Base-by-base conservation (phyloP, 257 asterid genomes). In the Thymus mandschuricus region DNA sequence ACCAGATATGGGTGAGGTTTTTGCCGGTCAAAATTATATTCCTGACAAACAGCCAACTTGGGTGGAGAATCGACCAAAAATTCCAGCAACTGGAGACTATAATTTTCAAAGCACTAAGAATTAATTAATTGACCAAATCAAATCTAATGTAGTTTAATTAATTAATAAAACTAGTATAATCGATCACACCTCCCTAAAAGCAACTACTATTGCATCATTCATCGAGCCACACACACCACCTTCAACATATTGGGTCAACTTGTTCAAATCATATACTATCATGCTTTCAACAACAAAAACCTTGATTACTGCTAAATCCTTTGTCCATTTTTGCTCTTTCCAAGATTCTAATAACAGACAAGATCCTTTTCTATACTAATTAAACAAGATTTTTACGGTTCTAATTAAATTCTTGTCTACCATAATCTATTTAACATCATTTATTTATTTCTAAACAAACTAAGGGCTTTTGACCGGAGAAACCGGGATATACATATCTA, bases 181-280 rank as follows among this genome's bases (percentile, higher is more conserved):
- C 58, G 58, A 60, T 51, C 56, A 29, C 70, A 65, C 40, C 58
- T 59, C 59, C 44, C 76, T 49, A 64, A 56, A 71, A 60, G 69
- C 31, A 61, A 75, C 64, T 66, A 66, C 13, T 49, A 68, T 50
- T 54, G 72, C 78, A 43, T 60, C 55, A 70, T 69, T 76, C 85
- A 85, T 89, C 88, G 92, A 89, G 93, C 90, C 92, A 85, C 88
- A 70, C 87, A 49, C 27, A 52, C 27, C 31, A 50, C 73, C 75
- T 29, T 65, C 66, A 62, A 7, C n/a, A 73, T 60, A 21, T 58
- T 69, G 62, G 68, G 69, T 75, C 84, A 52, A 72, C 78, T 45
- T 62, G 60, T 71, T 83, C 79, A 74, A 82, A 76, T 75, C 76
- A 33, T 62, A 65, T 21, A 21, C 21, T 21, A 21, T 21, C 21